These are phyloP conservation scores for Entelexis paramagnoliae DNA, from an alignment of 1,139 yeast species.

Conservation along the genomic window DNA sequence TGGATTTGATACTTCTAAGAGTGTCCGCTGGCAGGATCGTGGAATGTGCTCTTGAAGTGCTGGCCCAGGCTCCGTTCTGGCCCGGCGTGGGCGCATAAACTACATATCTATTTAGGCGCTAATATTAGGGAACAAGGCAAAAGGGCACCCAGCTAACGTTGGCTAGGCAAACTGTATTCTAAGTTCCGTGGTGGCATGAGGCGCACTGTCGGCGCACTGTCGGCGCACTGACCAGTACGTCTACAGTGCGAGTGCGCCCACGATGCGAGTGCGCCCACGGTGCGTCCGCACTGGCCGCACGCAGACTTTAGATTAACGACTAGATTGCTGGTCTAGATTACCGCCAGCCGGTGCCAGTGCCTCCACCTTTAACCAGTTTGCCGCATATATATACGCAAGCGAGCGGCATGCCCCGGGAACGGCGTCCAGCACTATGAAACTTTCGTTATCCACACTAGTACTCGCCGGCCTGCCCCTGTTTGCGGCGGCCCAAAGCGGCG, in stretches of 20 bases:
- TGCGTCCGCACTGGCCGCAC: neutral
- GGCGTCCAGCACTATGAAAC: neutral
- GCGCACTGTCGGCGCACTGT: too few species aligned
- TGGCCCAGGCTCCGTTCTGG: neutral
- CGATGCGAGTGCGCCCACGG: neutral
- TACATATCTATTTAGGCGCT: constrained; percentile 15
- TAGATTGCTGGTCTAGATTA: neutral
- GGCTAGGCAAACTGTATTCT: neutral
- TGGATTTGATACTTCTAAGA: constrained; percentile 24
- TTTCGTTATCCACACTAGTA: neutral
- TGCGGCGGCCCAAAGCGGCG: constrained; percentile 9
- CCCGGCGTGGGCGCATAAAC: constrained; percentile 23
- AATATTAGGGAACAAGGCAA: too few species aligned
- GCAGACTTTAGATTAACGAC: neutral
- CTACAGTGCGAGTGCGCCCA: too few species aligned
- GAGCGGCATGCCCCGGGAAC: neutral
- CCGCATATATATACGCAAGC: neutral
- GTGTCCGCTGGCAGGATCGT: constrained; percentile 20
- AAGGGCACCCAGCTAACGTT: too few species aligned
- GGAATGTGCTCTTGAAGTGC: constrained; percentile 23
- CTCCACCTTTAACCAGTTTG: neutral
- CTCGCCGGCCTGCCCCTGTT: neutral
- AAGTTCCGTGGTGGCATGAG: too few species aligned
- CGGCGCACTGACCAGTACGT: too few species aligned
- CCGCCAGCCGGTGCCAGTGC: neutral